Evolutionary conservation across 352 stramenopile genomes (phyloP), one percentile per base, ranked within the genome.

Genomic region (Phytophthora boehmeriae): DNA sequence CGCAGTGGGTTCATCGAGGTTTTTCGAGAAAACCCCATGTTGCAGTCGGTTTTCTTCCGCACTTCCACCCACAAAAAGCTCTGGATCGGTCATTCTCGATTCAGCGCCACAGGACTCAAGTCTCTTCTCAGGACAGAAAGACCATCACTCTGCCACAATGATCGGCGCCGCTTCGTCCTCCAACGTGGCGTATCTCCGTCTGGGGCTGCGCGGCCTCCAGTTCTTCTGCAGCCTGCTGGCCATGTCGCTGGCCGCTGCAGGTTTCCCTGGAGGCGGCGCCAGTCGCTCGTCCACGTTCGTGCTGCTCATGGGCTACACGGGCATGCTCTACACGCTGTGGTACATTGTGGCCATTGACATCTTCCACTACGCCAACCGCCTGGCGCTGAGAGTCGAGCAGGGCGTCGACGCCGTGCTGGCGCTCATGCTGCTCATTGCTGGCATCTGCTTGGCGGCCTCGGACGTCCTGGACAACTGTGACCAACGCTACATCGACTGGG

Each of bases 321-420:
- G 72, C 14, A 78, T 88, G 79, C 54, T 92, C 14, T 90, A 88
- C 61, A 70, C 47, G 5, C 62, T 89, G 44, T 89, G 70, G 66
- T 63, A 73, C 28, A 1, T 88, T 1, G 51, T 82, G 35, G 73
- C 58, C 8, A 66, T 90, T n/a, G 75, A 92, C 47, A 35, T 83
- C n/a, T 66, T 81, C 46, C 54, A 75, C 51, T n/a, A 74, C 23
- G 65, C 53, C n/a, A 56, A 56, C 41, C 74, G 73, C 17, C 50
- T 59, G 5, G 44, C 66, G 11, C 52, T 69, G 13, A 44, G 63
- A 1, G 35, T 73, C 5, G 67, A 83, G 17, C 55, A 80, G 22
- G 49, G 8, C n/a, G 22, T 73, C 1, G 78, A 92, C 61, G 74
- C 38, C 0, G 25, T 71, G 25, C 38, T 90, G 19, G 58, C 54